Base-by-base conservation (phyloP, 768 basidiomycete species). In the Sutorius australiensis region DNA sequence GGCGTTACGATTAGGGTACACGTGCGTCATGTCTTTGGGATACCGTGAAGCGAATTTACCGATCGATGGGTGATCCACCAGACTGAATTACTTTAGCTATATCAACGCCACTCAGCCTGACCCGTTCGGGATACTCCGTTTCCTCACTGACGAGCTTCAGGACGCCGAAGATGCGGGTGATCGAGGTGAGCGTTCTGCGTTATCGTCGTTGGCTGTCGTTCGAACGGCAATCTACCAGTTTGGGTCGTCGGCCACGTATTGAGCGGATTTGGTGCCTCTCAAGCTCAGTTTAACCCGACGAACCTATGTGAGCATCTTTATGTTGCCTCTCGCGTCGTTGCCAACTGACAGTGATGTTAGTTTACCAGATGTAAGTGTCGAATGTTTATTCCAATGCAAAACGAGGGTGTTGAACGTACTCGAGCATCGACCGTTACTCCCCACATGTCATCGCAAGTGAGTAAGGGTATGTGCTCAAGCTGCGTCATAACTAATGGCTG, bases 221-320 rank as follows among this genome's bases (percentile, higher is more conserved):
- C 24, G 5, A 11, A 13, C 19, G 43, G 32, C 21, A 4, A 24
- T n/a, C 3, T 4, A 38, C 36, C 34, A 78, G 79, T 73, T 10
- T 80, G 77, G 75, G 75, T 80, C 41, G 41, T 80, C 6, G 79
- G 79, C 3, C 80, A 80, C 44, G 79, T 80, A 33, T 63, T 77
- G 34, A 70, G 64, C 3, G 79, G 79, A 33, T 81, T 77, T 73
- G 75, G 72, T 41, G 77, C 73, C 0, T 63, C 73, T 0, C 70
- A 78, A 54, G 52, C 72, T 5, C 60, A 79, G 30, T 56, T 65
- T 38, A 74, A 75, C 58, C 78, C 77, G 1, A 72, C 72, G 6
- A 71, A 80, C 58, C 61, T 77, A 6, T 79, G 77, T 77, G 53
- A 55, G 76, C 62, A 9, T 12, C 14, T 48, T 37, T 3, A 39